A percentile compares a stretch with the other conserved stretches of the same genome.
These are phyloP conservation scores for Zygoascus biomembranicola DNA, from an alignment of 805 yeast species.

Conservation along the genomic window DNA sequence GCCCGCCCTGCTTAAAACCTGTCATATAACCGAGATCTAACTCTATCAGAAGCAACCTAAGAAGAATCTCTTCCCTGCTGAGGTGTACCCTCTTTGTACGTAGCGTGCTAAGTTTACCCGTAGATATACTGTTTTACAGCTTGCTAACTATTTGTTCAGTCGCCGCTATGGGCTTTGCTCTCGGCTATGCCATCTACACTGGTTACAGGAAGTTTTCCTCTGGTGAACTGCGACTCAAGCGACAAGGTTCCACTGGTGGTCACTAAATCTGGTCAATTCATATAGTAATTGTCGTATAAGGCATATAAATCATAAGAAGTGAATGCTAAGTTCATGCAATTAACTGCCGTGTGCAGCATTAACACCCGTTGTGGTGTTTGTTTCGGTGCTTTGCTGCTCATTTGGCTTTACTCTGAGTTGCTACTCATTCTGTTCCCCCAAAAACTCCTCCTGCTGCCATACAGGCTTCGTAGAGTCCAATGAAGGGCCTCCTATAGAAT, in stretches of 20 bases:
- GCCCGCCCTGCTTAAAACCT: background rate
- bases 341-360: too few relatives aligned
- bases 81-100: slow-evolving; percentile 24
- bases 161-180: slow-evolving; percentile 23
- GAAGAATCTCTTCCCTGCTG: slow-evolving; percentile 18
- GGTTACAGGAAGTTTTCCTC: slow-evolving; percentile 15
- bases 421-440: background rate
- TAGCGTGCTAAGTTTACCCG: background rate
- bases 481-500: background rate
- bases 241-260: slow-evolving; percentile 14
- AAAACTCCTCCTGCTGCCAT: slow-evolving; percentile 11
- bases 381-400: background rate
- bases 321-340: too few relatives aligned
- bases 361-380: background rate
- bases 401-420: background rate
- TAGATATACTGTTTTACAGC: background rate
- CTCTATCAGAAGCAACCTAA: background rate
- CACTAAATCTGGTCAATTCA: background rate
- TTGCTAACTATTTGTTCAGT: slow-evolving; percentile 6
- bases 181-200: slow-evolving; percentile 17
- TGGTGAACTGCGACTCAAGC: slow-evolving; percentile 20
- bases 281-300: background rate
- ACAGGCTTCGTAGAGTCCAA: slow-evolving; percentile 14
- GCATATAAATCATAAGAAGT: background rate
- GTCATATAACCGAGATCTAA: background rate